A percentile compares a stretch with the other conserved stretches of the same genome.
These are phyloP conservation scores for Aspergillus sp. DNA, from an alignment of 2,329 filamentous ascomycete species.

Conservation along the genomic window DNA sequence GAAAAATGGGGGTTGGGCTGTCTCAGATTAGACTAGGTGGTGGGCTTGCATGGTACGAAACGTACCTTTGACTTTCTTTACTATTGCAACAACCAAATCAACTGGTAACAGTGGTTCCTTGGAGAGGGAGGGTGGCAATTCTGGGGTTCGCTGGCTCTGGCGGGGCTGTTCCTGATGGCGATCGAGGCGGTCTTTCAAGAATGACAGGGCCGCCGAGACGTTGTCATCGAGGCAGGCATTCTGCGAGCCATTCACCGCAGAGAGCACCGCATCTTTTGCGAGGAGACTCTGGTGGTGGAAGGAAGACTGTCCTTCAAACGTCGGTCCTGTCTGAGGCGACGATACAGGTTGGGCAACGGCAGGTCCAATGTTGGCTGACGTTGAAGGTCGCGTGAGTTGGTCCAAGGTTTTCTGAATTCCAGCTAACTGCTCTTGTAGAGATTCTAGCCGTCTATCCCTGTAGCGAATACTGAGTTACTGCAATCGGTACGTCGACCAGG, in stretches of 20 bases:
- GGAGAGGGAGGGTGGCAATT: background rate
- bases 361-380: background rate
- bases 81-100: constrained; percentile 17
- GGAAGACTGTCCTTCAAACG: constrained; percentile 24
- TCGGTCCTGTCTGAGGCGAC: constrained; percentile 15
- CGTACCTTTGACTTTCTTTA: constrained; percentile 20
- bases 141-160: background rate
- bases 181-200: constrained; percentile 18
- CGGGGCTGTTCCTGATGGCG: constrained; percentile 6
- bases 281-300: constrained; percentile 23
- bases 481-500: too few relatives aligned
- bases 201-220: constrained; percentile 19
- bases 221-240: constrained; percentile 12
- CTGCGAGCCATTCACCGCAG: constrained; percentile 14
- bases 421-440: constrained; percentile 18
- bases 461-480: background rate
- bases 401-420: constrained; percentile 16
- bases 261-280: constrained; percentile 21
- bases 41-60: background rate
- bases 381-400: constrained; percentile 11
- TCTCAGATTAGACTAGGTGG: background rate
- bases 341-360: constrained; percentile 9
- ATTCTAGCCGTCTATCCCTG: constrained; percentile 17
- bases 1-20: constrained; percentile 24
- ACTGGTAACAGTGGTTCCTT: constrained; percentile 15